A percentile compares a stretch with the other conserved stretches of the same genome.
These are phyloP conservation scores for Aureobasidium sp. DNA, from an alignment of 2,329 filamentous ascomycete species.

Conservation along the genomic window DNA sequence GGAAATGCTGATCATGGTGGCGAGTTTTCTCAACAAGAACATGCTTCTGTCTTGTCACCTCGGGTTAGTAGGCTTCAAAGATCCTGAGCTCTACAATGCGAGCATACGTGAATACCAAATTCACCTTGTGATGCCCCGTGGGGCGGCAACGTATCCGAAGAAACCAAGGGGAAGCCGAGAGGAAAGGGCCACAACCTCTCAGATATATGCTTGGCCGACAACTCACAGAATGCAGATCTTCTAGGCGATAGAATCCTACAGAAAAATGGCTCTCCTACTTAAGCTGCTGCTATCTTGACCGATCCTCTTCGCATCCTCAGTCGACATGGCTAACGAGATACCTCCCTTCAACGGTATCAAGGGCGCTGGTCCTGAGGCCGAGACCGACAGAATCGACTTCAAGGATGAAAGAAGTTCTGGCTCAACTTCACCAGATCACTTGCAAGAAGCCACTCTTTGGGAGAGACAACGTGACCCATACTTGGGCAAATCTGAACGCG, in stretches of 20 bases:
- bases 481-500: conserved; percentile 31
- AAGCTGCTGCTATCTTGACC: background rate
- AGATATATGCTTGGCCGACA: conserved; percentile 12
- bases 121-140: background rate
- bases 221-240: conserved; percentile 7
- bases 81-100: too few relatives aligned
- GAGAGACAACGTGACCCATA: conserved; percentile 30
- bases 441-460: conserved; percentile 2
- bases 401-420: conserved; percentile 17
- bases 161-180: conserved; percentile 1
- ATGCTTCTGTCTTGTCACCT: background rate
- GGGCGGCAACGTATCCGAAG: background rate
- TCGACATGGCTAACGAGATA: conserved; percentile 8
- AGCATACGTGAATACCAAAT: too few relatives aligned
- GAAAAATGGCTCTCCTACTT: background rate
- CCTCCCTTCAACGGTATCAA: background rate
- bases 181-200: background rate
- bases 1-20: background rate
- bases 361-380: background rate
- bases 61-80: too few relatives aligned
- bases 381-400: conserved; percentile 13
- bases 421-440: background rate
- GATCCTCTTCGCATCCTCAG: background rate
- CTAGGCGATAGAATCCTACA: conserved; percentile 1
- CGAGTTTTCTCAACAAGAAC: background rate